phyloP scores from a whole-genome alignment of 768 basidiomycete species.

The Lactarius sanguifluus region DNA sequence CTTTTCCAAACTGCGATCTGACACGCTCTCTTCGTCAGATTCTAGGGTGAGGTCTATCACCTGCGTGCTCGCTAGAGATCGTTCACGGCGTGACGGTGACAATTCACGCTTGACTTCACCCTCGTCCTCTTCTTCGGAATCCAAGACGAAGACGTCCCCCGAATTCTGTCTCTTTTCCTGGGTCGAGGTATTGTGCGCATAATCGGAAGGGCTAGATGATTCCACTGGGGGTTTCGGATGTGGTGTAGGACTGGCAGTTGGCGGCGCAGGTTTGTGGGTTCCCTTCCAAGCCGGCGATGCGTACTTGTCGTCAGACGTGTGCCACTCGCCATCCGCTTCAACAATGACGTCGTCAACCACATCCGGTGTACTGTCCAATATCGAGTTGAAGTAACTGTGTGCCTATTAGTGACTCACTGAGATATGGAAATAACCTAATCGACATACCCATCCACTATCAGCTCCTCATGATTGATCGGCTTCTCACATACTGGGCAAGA shows the following conservation, averaged over 20 bases:
- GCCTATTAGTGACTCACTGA: conserved; percentile 9
- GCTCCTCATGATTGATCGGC: conserved; percentile 69
- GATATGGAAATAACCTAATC: conserved; percentile 1
- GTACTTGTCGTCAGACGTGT: conserved; percentile 83
- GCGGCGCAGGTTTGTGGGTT: conserved; percentile 42
- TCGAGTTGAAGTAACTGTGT: conserved; percentile 81
- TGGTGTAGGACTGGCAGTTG: conserved; percentile 10
- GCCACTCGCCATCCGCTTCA: conserved; percentile 96
- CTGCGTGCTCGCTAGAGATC: conserved; percentile 33
- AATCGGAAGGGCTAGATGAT: conserved; percentile 4
- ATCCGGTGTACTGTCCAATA: conserved; percentile 74
- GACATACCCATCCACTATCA: conserved; percentile 90
- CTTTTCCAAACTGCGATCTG: conserved; percentile 46
- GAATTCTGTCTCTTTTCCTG: conserved; percentile 45
- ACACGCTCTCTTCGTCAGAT: conserved; percentile 64
- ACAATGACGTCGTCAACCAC: conserved; percentile 89
- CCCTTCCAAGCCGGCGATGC: conserved; percentile 73
- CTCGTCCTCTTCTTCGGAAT: conserved; percentile 74
- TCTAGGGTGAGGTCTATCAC: conserved; percentile 87
- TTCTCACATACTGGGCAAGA: conserved; percentile 92
- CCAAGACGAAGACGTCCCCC: conserved; percentile 57
- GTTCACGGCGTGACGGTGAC: conserved; percentile 54
- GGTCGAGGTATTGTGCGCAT: background rate
- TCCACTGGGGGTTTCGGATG: background rate
- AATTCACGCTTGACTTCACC: conserved; percentile 73